Conservation (phyloP, 2,329 filamentous ascomycete species). For the Leptographium wingfieldii region DNA sequence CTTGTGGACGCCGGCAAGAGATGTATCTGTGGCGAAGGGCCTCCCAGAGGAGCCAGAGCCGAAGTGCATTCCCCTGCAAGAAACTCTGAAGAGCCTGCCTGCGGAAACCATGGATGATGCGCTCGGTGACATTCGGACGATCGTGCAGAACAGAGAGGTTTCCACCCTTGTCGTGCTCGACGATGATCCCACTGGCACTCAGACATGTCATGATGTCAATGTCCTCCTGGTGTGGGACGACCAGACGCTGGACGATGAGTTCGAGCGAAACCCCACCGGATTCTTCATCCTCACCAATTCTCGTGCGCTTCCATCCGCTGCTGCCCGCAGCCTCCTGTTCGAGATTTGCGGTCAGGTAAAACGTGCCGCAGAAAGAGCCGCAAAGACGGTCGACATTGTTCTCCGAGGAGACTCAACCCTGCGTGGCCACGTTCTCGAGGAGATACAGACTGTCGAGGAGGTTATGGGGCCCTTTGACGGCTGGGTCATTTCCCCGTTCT, state of each 20-base stretch:
- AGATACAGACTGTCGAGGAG: slow-evolving; percentile 55
- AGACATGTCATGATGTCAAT: slow-evolving; percentile 45
- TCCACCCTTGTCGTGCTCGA: slow-evolving; percentile 31
- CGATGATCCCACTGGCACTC: slow-evolving; percentile 47
- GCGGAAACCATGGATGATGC: neutral
- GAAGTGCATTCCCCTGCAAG: neutral
- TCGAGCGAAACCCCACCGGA: slow-evolving; percentile 26
- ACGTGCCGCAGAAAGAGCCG: slow-evolving; percentile 24
- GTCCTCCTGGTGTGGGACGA: slow-evolving; percentile 42
- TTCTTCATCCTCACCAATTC: slow-evolving; percentile 52
- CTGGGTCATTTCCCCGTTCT: slow-evolving; percentile 45
- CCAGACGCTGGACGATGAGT: slow-evolving; percentile 28
- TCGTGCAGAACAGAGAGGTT: slow-evolving; percentile 8
- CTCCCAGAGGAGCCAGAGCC: neutral
- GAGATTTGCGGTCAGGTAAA: slow-evolving; percentile 38
- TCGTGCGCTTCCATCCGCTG: slow-evolving; percentile 36
- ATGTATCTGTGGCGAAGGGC: neutral
- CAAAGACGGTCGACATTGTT: slow-evolving; percentile 36
- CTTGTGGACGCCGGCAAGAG: slow-evolving; percentile 16
- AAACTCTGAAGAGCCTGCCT: neutral
- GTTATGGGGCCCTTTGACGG: slow-evolving; percentile 37
- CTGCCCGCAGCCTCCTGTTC: slow-evolving; percentile 33
- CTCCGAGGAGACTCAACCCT: slow-evolving; percentile 50
- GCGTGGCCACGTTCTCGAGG: slow-evolving; percentile 78
- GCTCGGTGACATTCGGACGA: neutral